These are phyloP conservation scores for Pichia eremophila DNA, from an alignment of 805 yeast species.

Conservation along the genomic window DNA sequence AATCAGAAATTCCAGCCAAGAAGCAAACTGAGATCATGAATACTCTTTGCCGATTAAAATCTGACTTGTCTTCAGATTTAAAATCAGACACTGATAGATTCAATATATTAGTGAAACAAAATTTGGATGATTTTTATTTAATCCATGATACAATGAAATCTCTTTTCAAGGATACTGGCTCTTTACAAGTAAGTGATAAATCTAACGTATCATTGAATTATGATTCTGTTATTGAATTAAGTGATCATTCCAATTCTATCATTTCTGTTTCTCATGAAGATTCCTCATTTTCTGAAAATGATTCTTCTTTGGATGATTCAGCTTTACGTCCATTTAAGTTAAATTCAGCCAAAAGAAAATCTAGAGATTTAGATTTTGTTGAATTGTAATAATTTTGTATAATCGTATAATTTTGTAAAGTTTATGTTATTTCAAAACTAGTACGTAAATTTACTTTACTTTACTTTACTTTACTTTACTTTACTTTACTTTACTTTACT, in stretches of 20 bases:
- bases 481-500: too few species aligned
- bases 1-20: slow-evolving; percentile 2
- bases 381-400: not conserved
- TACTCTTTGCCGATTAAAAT: slow-evolving; percentile 13
- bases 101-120: slow-evolving; percentile 17
- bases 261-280: slow-evolving; percentile 2
- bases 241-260: slow-evolving; percentile 5
- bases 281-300: slow-evolving; percentile 5
- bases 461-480: too few species aligned
- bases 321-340: not conserved
- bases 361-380: not conserved
- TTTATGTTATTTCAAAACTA: too few species aligned
- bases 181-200: not conserved
- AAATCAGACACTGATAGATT: slow-evolving; percentile 15
- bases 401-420: too few species aligned
- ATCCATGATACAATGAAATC: slow-evolving; percentile 21
- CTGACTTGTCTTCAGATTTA: slow-evolving; percentile 16
- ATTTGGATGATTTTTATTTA: slow-evolving; percentile 21
- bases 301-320: not conserved
- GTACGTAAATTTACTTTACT: too few species aligned
- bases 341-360: not conserved
- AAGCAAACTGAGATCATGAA: slow-evolving; percentile 12
- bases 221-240: slow-evolving; percentile 7
- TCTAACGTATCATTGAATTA: not conserved
- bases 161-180: slow-evolving; percentile 4